phyloP scores from a whole-genome alignment of 129 eudicot species.

The Chrysanthemum lavandulifolium region DNA sequence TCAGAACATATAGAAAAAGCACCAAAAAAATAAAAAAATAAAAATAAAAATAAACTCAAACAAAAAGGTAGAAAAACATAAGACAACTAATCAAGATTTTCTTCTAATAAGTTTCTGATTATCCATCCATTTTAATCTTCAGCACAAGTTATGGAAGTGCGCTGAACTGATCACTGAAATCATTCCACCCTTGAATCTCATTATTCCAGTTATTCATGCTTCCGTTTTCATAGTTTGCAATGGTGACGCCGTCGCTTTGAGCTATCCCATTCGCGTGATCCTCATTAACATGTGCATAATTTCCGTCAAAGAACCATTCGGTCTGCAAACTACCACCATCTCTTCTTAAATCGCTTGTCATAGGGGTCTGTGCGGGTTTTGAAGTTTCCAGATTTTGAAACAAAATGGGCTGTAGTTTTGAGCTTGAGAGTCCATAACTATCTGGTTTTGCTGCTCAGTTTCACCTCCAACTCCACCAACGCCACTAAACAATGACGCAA shows the following conservation, averaged over 20 bases:
- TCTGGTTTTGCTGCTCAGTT: slow-evolving; percentile 18
- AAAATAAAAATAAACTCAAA: background rate
- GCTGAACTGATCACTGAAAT: slow-evolving; percentile 37
- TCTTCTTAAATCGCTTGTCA: slow-evolving; percentile 26
- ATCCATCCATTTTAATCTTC: slow-evolving; percentile 18
- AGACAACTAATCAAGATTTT: background rate
- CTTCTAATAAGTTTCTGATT: slow-evolving; percentile 9
- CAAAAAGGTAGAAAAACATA: slow-evolving; percentile 11
- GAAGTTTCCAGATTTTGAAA: slow-evolving; percentile 56
- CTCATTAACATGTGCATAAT: slow-evolving; percentile 36
- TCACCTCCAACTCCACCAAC: slow-evolving; percentile 18
- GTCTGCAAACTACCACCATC: slow-evolving; percentile 35
- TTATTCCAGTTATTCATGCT: slow-evolving; percentile 36
- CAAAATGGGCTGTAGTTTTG: slow-evolving; percentile 54
- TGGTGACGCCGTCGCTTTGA: slow-evolving; percentile 12
- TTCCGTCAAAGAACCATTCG: slow-evolving; percentile 54
- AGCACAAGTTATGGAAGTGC: slow-evolving; percentile 38
- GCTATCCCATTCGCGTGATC: slow-evolving; percentile 20
- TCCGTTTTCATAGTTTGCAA: slow-evolving; percentile 35
- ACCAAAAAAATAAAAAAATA: background rate
- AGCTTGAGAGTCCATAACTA: slow-evolving; percentile 5
- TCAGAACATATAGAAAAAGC: background rate
- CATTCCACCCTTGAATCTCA: slow-evolving; percentile 54
- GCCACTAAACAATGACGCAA: slow-evolving; percentile 36
- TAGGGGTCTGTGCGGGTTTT: slow-evolving; percentile 22